A percentile compares a stretch with the other conserved stretches of the same genome.
These are phyloP conservation scores for Aspergillus sp. DNA, from an alignment of 2,329 filamentous ascomycete genomes.

Conservation along the genomic window DNA sequence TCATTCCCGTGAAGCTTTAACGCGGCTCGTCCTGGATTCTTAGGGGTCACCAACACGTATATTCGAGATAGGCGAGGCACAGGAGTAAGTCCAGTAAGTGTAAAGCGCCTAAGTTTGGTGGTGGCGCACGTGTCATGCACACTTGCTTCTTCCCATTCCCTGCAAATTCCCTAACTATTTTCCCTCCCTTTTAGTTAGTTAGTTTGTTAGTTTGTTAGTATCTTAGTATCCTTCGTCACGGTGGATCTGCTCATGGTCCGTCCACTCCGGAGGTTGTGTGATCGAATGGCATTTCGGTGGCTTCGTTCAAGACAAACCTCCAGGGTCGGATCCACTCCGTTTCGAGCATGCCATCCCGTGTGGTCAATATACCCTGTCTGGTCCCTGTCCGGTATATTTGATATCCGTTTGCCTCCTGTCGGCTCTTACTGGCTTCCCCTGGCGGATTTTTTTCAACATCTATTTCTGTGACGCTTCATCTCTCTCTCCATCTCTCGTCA, in stretches of 20 bases:
- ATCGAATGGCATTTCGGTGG: conserved; percentile 15
- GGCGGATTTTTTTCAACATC: background rate
- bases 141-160: background rate
- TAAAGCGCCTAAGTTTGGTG: background rate
- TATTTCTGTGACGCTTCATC: too few species aligned
- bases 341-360: conserved; percentile 21
- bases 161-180: background rate
- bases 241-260: conserved; percentile 12
- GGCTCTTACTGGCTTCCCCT: conserved; percentile 5
- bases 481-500: conserved; percentile 1
- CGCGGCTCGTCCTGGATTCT: conserved; percentile 7
- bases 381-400: conserved; percentile 13
- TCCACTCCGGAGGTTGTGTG: conserved; percentile 12
- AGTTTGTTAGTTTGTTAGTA: background rate
- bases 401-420: conserved; percentile 5
- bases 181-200: background rate
- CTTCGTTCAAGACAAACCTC: conserved; percentile 13
- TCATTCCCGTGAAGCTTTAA: conserved; percentile 1
- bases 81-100: background rate
- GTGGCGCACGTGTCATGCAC: conserved; percentile 15
- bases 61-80: background rate
- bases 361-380: conserved; percentile 18
- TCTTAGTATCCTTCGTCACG: too few species aligned
- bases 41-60: background rate
- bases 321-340: conserved; percentile 22